These are phyloP conservation scores for Sporisorium scitamineum DNA, from an alignment of 1,284 basidiomycete genomes.

Conservation along the genomic window DNA sequence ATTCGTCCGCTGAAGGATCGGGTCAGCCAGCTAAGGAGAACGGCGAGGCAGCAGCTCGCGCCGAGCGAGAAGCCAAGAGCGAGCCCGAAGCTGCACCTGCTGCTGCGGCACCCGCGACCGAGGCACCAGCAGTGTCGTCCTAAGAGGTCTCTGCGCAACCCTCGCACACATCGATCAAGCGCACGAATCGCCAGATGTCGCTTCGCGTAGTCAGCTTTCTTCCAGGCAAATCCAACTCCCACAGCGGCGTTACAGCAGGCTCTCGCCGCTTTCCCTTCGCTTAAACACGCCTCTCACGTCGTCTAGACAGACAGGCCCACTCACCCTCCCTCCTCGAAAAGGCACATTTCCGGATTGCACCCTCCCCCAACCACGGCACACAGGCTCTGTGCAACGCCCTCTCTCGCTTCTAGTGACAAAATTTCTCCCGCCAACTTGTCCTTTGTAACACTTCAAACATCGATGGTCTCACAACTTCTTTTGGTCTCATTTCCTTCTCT, in stretches of 20 bases:
- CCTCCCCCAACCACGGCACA: background rate
- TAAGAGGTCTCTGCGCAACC: background rate
- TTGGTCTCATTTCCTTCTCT: background rate
- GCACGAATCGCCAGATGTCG: background rate
- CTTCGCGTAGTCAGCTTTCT: background rate
- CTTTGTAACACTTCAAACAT: conserved; percentile 2
- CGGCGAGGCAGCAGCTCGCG: conserved; percentile 14
- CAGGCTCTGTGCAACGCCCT: conserved; percentile 1
- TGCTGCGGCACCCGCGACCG: conserved; percentile 5
- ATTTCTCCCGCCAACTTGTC: background rate
- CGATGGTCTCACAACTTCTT: background rate
- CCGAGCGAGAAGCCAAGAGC: conserved; percentile 22
- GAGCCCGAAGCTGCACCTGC: conserved; percentile 19
- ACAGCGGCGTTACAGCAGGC: no score
- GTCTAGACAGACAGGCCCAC: background rate
- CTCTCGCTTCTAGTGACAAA: background rate
- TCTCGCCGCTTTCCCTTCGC: background rate
- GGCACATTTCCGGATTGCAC: background rate
- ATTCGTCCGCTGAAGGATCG: conserved; percentile 10
- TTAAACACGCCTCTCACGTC: background rate
- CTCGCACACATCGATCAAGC: background rate
- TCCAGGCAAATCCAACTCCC: no score
- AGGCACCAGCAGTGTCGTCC: conserved; percentile 16
- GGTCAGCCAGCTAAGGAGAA: conserved; percentile 29
- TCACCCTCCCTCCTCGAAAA: background rate